Percentiles rank a stretch among this genome's conserved stretches.
These are phyloP conservation scores for Rhizomucor miehei DNA, from an alignment of 371 early-diverging fungal genomes.

Conservation along the genomic window DNA sequence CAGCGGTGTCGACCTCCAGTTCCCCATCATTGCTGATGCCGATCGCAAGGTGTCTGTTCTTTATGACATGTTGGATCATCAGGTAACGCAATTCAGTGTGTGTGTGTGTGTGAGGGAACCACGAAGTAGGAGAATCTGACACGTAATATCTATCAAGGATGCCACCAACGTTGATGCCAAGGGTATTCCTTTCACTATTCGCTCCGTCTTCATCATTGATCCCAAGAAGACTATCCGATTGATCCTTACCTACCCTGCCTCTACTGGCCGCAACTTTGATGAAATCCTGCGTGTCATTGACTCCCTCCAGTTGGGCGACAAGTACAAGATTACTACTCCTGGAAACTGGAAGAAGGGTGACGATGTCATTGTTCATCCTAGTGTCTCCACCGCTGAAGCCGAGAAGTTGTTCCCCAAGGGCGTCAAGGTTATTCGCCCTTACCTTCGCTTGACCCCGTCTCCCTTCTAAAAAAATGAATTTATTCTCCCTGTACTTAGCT, in stretches of 20 bases:
- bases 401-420: constrained; percentile 77
- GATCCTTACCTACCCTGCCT: constrained; percentile 88
- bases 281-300: constrained; percentile 93
- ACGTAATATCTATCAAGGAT: constrained; percentile 54
- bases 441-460: constrained; percentile 73
- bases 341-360: constrained; percentile 90
- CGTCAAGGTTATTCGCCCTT: constrained; percentile 79
- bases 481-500: not conserved
- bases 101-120: too few species aligned
- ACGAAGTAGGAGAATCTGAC: too few species aligned
- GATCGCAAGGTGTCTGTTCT: constrained; percentile 80
- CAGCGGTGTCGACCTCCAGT: constrained; percentile 69
- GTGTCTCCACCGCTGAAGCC: constrained; percentile 82
- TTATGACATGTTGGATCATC: constrained; percentile 93
- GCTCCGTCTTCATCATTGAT: constrained; percentile 94
- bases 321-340: constrained; percentile 88
- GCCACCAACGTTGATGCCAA: constrained; percentile 82
- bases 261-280: constrained; percentile 93
- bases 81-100: constrained; percentile 16
- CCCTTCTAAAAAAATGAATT: constrained; percentile 36
- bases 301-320: constrained; percentile 87
- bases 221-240: constrained; percentile 88
- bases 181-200: constrained; percentile 93
- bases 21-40: constrained; percentile 94
- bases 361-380: constrained; percentile 89